These are phyloP conservation scores for Chondrostereum purpureum DNA, from an alignment of 1,284 basidiomycete genomes.

Conservation along the genomic window DNA sequence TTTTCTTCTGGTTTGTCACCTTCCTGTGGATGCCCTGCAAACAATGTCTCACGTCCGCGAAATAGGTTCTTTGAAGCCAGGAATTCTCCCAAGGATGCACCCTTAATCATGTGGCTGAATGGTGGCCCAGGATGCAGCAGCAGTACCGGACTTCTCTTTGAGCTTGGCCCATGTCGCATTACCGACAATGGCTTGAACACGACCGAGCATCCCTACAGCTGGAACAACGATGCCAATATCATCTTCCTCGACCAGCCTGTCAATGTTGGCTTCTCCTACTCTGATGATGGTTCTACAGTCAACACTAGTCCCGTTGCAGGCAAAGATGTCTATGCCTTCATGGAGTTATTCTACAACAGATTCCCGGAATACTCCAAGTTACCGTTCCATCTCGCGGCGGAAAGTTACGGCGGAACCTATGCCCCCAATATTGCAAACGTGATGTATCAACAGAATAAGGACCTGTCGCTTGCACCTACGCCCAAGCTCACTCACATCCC, in stretches of 20 bases:
- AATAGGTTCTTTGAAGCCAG: constrained; percentile 82
- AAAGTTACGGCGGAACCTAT: constrained; percentile 79
- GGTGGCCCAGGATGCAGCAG: constrained; percentile 78
- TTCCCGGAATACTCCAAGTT: constrained; percentile 62
- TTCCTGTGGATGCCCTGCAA: background rate
- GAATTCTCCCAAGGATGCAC: constrained; percentile 64
- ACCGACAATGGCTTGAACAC: constrained; percentile 63
- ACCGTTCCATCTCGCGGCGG: constrained; percentile 69
- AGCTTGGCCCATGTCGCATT: constrained; percentile 83
- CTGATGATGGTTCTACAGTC: constrained; percentile 64
- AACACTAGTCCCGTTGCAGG: constrained; percentile 69
- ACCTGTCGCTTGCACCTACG: constrained; percentile 32
- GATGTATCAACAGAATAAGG: constrained; percentile 72
- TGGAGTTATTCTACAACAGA: constrained; percentile 77
- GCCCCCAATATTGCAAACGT: constrained; percentile 73
- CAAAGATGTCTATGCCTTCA: constrained; percentile 85
- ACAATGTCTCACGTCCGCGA: background rate
- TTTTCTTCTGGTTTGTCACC: constrained; percentile 74
- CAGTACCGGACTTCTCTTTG: constrained; percentile 77
- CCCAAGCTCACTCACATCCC: constrained; percentile 56
- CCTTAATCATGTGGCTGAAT: constrained; percentile 86
- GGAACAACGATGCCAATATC: constrained; percentile 59
- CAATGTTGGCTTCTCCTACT: constrained; percentile 86
- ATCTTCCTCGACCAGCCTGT: constrained; percentile 86
- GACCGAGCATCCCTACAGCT: constrained; percentile 69